Conservation (phyloP, 140 eudicot genomes). For the Senecio squalidus region DNA sequence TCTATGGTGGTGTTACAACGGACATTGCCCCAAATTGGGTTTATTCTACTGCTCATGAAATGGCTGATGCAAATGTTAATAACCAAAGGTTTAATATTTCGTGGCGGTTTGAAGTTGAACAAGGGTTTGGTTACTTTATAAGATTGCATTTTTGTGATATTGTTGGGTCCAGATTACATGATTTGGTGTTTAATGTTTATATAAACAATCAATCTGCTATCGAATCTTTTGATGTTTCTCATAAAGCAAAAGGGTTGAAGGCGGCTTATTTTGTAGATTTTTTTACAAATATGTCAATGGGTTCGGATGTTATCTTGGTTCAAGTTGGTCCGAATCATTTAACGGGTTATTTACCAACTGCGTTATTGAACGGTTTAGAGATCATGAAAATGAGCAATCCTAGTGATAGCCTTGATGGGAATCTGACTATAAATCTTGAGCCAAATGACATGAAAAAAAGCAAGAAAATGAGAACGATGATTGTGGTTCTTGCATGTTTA, state of each 20-base stretch:
- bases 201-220: conserved; percentile 44
- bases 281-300: conserved; percentile 39
- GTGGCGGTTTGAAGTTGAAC: conserved; percentile 46
- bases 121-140: conserved; percentile 41
- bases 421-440: conserved; percentile 10
- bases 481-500: conserved; percentile 30
- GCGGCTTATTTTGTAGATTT: conserved; percentile 51
- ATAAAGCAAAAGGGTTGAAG: conserved; percentile 30
- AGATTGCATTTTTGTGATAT: conserved; percentile 60
- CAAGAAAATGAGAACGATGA: conserved; percentile 16
- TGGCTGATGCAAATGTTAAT: conserved; percentile 50
- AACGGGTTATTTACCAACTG: conserved; percentile 32
- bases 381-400: conserved; percentile 57
- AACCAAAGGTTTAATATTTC: conserved; percentile 48
- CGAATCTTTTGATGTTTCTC: conserved; percentile 38
- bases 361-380: conserved; percentile 58
- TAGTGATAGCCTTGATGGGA: conserved; percentile 47
- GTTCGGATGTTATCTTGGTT: conserved; percentile 23
- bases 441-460: conserved; percentile 9
- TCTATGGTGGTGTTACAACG: conserved; percentile 28
- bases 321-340: conserved; percentile 47
- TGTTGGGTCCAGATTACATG: conserved; percentile 35
- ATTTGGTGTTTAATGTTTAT: conserved; percentile 47
- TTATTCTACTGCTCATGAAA: conserved; percentile 54
- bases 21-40: conserved; percentile 53